These are phyloP conservation scores for Rubia yunnanensis DNA, from an alignment of 257 asterid species.

Conservation along the genomic window DNA sequence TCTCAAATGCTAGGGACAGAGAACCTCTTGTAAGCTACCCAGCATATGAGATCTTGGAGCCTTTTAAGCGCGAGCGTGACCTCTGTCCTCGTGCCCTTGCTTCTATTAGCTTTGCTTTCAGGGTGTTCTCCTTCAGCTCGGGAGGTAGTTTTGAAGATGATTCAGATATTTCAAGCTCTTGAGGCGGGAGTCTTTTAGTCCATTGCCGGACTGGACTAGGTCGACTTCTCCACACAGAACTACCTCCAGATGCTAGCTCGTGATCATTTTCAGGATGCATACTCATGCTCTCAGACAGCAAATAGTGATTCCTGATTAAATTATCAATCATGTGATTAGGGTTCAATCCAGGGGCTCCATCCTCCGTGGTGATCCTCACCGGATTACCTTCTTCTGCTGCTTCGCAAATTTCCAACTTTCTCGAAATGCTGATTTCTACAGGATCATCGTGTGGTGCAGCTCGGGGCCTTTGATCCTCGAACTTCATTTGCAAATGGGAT, in stretches of 20 bases:
- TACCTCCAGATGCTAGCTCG: conserved; percentile 32
- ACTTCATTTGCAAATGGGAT: conserved; percentile 49
- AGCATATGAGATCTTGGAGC: conserved; percentile 39
- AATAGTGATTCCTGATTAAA: conserved; percentile 56
- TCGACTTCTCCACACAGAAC: conserved; percentile 55
- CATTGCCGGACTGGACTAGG: conserved; percentile 76
- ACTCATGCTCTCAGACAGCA: conserved; percentile 51
- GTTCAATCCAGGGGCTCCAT: conserved; percentile 30
- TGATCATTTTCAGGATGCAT: conserved; percentile 39
- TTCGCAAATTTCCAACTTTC: conserved; percentile 38
- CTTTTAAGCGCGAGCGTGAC: conserved; percentile 62
- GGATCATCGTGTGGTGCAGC: conserved; percentile 24
- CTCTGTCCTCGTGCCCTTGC: conserved; percentile 71
- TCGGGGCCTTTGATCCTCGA: conserved; percentile 53
- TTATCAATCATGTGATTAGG: conserved; percentile 55
- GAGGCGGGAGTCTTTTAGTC: conserved; percentile 59
- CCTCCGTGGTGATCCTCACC: conserved; percentile 35
- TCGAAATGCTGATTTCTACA: conserved; percentile 32
- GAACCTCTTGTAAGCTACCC: conserved; percentile 1
- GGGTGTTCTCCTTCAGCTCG: conserved; percentile 51
- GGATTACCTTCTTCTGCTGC: conserved; percentile 33
- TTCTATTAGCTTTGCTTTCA: conserved; percentile 70
- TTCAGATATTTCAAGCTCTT: conserved; percentile 33
- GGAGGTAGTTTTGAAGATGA: conserved; percentile 55
- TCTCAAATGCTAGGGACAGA: neutral